A percentile compares a stretch with the other conserved stretches of the same genome.
These are phyloP conservation scores for Afroboletus lepidellus DNA, from an alignment of 1,284 basidiomycete genomes.

Conservation along the genomic window DNA sequence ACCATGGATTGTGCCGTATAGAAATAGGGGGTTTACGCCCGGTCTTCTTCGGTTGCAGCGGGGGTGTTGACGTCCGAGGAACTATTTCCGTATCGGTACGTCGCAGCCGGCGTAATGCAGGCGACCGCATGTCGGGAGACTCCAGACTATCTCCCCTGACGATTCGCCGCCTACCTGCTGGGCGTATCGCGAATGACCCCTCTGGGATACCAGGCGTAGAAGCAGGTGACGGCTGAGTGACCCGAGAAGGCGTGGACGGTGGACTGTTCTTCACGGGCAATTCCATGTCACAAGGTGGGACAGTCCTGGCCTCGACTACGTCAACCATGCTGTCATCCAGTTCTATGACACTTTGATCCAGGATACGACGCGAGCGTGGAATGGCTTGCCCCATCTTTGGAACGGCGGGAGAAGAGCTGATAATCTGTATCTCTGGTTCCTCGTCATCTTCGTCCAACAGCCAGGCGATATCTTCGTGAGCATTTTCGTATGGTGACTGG, in stretches of 20 bases:
- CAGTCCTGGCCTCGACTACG: constrained; percentile 6
- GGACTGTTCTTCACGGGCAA: constrained; percentile 36
- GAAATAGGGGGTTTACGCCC: constrained; percentile 34
- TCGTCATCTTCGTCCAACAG: constrained; percentile 63
- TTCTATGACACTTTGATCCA: constrained; percentile 9
- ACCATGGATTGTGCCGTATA: constrained; percentile 48
- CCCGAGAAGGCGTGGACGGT: constrained; percentile 40
- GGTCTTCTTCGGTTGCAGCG: constrained; percentile 34
- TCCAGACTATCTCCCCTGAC: constrained; percentile 32
- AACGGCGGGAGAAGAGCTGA: constrained; percentile 45
- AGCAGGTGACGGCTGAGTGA: constrained; percentile 21
- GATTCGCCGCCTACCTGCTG: constrained; percentile 35
- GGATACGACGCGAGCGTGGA: not conserved
- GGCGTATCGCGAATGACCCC: constrained; percentile 56
- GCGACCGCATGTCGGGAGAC: constrained; percentile 35
- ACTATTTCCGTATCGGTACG: constrained; percentile 29
- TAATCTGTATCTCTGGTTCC: constrained; percentile 48
- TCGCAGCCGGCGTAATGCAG: constrained; percentile 47
- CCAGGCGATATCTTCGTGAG: constrained; percentile 53
- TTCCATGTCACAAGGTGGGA: constrained; percentile 15
- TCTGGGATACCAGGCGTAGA: constrained; percentile 35
- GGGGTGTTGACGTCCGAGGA: constrained; percentile 15
- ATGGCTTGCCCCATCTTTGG: constrained; percentile 6
- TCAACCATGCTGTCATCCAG: constrained; percentile 11
- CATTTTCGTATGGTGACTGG: not conserved